Evolutionary conservation across 2,329 filamentous ascomycete species (phyloP), one percentile per base, ranked within the genome.

Genomic region (Xenosphaeropsis pyriputrescens): DNA sequence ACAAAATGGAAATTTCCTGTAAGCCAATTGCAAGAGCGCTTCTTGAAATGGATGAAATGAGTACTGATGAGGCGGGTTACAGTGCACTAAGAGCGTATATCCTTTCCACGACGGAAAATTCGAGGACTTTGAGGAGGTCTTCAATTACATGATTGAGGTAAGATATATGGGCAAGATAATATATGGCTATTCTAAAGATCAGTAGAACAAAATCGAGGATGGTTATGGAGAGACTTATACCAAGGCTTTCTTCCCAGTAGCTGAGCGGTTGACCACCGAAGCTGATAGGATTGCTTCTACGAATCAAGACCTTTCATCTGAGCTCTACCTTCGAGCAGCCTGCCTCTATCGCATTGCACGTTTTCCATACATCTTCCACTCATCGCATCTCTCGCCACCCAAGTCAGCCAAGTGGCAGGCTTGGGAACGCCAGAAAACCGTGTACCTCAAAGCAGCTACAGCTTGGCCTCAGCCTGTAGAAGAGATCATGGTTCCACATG

Each of bases 1-100:
- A 81, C 75, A 6, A 84, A 83, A 57, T 86, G 80, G 80, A 76
- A 76, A 57, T 62, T 68, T 46, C 75, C 75, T 5, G 75, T 78
- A 58, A 40, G 68, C 49, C 16, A 12, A 29, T 16, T 7, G 12
- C 16, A 7, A 29, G 14, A 14, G 9, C 4, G 22, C 22, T 12
- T 26, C 17, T n/a, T n/a, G n/a, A n/a, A n/a, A n/a, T n/a, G n/a
- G n/a, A n/a, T 18, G 11, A 7, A 8, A 34, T 14, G 7, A 9
- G 5, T 35, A 35, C 19, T 36, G 11, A 37, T 17, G 13, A 30
- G 36, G 18, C 32, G 32, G 6, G 40, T 13, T 26, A 5, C 29
- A 67, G 65, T 75, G 70, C 54, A 56, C 57, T 29, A 75, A 75
- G 58, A 67, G 73, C 40, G 64, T 85, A 7, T 81, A 83, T 48